Conservation (phyloP, 2,329 filamentous ascomycete genomes). For the Penicillium decumbens region DNA sequence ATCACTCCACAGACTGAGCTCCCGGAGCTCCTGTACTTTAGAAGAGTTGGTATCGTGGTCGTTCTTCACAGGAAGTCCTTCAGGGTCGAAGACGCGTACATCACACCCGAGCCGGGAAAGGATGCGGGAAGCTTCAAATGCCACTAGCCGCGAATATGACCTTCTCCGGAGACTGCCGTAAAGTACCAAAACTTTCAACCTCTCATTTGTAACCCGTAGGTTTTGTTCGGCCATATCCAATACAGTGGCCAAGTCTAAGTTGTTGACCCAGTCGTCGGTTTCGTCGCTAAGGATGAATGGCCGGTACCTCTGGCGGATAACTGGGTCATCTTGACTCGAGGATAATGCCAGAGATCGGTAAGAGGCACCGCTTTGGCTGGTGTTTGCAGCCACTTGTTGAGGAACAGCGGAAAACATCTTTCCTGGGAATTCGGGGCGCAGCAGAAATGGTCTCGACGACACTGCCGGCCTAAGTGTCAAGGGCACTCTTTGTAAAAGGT, state of each 20-base stretch:
- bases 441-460: background rate
- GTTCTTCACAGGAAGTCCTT: constrained; percentile 59
- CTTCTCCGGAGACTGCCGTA: constrained; percentile 55
- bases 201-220: constrained; percentile 35
- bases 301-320: constrained; percentile 49
- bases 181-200: constrained; percentile 56
- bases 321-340: constrained; percentile 45
- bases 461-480: background rate
- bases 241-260: constrained; percentile 53
- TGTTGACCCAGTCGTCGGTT: constrained; percentile 52
- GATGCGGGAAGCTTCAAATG: constrained; percentile 57
- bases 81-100: constrained; percentile 59
- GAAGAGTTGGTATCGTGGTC: constrained; percentile 54
- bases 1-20: constrained; percentile 60
- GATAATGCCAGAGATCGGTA: constrained; percentile 42
- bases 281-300: constrained; percentile 51
- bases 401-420: constrained; percentile 3
- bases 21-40: constrained; percentile 60
- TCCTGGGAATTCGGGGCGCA: background rate
- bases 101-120: constrained; percentile 62
- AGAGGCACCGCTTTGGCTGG: background rate
- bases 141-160: constrained; percentile 59
- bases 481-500: background rate
- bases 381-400: background rate
- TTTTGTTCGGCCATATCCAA: constrained; percentile 50